Percentiles rank a stretch among this genome's conserved stretches.
Conservation (phyloP, 257 asterid genomes). For the Solanum chiquidenum region DNA sequence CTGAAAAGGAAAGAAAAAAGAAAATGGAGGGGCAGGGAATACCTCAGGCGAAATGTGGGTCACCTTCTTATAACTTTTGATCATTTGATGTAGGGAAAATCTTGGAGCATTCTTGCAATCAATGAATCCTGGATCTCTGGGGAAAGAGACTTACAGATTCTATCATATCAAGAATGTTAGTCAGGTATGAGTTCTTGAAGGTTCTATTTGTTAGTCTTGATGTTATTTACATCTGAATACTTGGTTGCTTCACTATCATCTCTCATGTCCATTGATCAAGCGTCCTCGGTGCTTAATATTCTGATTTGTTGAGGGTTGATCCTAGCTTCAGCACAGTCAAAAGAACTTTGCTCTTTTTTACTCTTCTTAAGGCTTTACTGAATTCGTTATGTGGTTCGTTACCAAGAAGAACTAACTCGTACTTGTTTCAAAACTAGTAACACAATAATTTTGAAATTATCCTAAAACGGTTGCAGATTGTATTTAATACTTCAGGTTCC, state of each 20-base stretch:
- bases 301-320: neutral
- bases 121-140: conserved; percentile 25
- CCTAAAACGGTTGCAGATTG: neutral
- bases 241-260: neutral
- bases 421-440: neutral
- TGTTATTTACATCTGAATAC: neutral
- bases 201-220: neutral
- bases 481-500: neutral
- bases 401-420: neutral
- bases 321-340: neutral
- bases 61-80: neutral
- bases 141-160: conserved; percentile 40
- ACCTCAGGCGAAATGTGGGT: neutral
- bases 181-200: conserved; percentile 43
- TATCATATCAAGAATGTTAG: conserved; percentile 64
- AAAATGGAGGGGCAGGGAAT: neutral
- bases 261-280: neutral
- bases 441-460: neutral
- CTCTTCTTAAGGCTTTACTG: neutral
- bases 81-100: conserved; percentile 47
- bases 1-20: neutral
- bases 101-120: conserved; percentile 34
- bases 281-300: neutral
- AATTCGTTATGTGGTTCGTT: neutral
- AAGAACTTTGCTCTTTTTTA: neutral